Evolutionary conservation across 139 green algal species (phyloP), one percentile per base, ranked within the genome.

Genomic region (Microglena sp.): DNA sequence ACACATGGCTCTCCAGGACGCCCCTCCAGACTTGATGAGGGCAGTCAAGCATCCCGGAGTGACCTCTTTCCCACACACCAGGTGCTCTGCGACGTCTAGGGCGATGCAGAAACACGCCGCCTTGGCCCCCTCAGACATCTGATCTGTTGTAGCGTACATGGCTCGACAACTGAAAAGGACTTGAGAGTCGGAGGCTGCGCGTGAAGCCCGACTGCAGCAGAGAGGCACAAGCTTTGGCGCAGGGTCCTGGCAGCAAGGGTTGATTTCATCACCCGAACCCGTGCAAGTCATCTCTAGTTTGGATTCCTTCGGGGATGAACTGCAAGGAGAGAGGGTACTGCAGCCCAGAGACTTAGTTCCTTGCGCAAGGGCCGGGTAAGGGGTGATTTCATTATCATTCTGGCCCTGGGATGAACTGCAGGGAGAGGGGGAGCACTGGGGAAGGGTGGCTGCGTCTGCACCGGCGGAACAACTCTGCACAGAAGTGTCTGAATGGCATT

Each of bases 41-140:
- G 30, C 58, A 22, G 33, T 15, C 8, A 65, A 34, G 58, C 33
- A 5, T 34, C 28, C 26, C 11, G 21, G 40, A 11, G 18, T 11
- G 18, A 15, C 11, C 11, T 11, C 11, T 11, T 11, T 18, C 40
- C 11, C 40, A 26, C n/a, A 28, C 5, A 33, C 33, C 33, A 65
- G 18, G 33, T 34, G 53, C 33, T 11, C 58, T 5, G 58, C 58
- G 21, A 65, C 58, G 33, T 55, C 58, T 4, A 65, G 31, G 21
- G 58, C 58, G 26, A 65, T 36, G 31, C 58, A 65, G 33, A 34
- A 55, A 34, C 58, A 65, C 6, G 58, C 58, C 8, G 11, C 50
- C 58, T 65, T n/a, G 5, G 33, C 58, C 4, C 33, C 11, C 21
- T 18, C 33, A 22, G 29, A n/a, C 58, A 65, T 34, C 34, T 65